These are phyloP conservation scores for Sporothrix protearum DNA, from an alignment of 2,329 filamentous ascomycete genomes.

Conservation along the genomic window DNA sequence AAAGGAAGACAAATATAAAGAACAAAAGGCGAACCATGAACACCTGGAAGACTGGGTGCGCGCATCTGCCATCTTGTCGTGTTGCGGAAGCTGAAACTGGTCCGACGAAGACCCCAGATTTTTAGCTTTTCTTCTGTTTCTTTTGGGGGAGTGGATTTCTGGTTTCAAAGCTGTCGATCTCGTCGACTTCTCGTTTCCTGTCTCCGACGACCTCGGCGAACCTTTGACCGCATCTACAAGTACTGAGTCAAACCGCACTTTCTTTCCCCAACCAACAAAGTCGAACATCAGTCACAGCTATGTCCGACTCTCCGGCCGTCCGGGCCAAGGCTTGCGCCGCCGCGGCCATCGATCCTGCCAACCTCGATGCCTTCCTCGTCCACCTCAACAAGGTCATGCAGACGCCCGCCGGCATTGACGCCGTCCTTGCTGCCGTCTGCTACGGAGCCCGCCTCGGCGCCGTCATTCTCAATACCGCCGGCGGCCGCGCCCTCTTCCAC, in stretches of 20 bases:
- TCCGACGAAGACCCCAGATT: background rate
- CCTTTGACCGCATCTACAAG: background rate
- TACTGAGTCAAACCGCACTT: background rate
- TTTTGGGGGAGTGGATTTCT: too few relatives aligned
- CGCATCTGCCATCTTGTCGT: background rate
- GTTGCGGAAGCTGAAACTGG: constrained; percentile 14
- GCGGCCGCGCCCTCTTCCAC: constrained; percentile 55
- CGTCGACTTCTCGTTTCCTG: background rate
- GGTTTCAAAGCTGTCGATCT: background rate
- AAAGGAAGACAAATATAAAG: constrained; percentile 11
- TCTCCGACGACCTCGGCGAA: background rate
- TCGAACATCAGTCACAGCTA: constrained; percentile 6
- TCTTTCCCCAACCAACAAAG: background rate
- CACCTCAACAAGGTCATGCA: constrained; percentile 62
- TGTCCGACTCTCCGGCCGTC: constrained; percentile 28
- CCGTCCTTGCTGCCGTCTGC: constrained; percentile 63
- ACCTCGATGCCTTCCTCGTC: constrained; percentile 51
- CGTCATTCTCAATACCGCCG: constrained; percentile 49
- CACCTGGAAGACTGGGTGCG: background rate
- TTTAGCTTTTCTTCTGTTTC: background rate
- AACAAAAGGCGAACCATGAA: background rate
- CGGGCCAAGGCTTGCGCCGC: constrained; percentile 21
- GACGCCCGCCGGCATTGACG: constrained; percentile 66
- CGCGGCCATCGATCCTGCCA: constrained; percentile 34
- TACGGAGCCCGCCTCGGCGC: constrained; percentile 61